Base-by-base conservation (phyloP, 2,329 filamentous ascomycete species). In the Trichoderma brevicompactum region DNA sequence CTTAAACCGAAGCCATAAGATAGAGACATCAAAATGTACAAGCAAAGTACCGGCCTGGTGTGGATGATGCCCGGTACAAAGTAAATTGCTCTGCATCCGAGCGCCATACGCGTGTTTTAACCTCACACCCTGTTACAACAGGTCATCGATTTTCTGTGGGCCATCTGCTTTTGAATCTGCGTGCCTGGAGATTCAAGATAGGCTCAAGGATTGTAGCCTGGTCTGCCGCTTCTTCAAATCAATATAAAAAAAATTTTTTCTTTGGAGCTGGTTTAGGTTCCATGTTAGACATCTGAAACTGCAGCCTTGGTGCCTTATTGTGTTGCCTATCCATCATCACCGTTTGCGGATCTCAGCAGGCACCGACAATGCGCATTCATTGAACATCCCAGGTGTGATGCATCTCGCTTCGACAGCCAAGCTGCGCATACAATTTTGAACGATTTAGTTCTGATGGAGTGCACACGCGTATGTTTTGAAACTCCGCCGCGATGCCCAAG, bases 401-500 rank as follows among this genome's bases (percentile, higher is more conserved):
- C 23, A 28, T 28, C 23, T 28, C 23, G 23, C 23, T 28, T 28
- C 23, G 23, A 28, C 23, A 5, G 23, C 5, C 5, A 5, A 28
- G 23, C 23, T 28, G 23, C 23, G 23, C 5, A 28, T 28, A 5
- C 23, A 28, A 5, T 28, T 28, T 28, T 28, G 23, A 28, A 28
- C 23, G 23, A 28, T 28, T 38, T 6, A 38, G 36, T 38, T 38
- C 7, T 10, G 10, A 38, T 19, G 1, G 38, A 41, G 36, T 50
- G 56, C 44, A 15, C 34, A 23, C 34, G 56, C 44, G 7, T 32
- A 23, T 17, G 12, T 19, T 55, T 13, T 3, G 36, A 50, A 60
- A 60, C 56, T 50, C 56, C 44, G 56, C 56, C 56, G 10, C 46
- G 23, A 60, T 41, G 46, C 56, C 56, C 17, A 15, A 60, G 52